Evolutionary conservation across 2,329 filamentous ascomycete genomes (phyloP), one percentile per base, ranked within the genome.

Genomic region (Bipolaris victoriae): DNA sequence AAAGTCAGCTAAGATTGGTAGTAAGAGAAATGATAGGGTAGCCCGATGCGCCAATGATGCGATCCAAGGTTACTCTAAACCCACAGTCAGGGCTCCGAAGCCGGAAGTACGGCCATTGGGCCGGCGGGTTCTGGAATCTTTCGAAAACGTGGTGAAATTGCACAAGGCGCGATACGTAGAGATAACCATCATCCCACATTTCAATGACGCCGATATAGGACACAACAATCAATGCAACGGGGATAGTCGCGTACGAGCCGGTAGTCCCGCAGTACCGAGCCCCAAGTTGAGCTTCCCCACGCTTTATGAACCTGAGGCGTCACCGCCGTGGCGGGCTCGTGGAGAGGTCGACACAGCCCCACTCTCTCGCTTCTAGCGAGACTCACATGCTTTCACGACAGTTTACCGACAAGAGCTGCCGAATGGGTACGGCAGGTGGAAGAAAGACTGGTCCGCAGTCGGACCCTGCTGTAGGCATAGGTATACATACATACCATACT

Each of bases 61-160:
- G 48, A 50, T 26, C 44, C 48, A 41, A 56, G 55, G 55, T 66
- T 64, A 69, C 66, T 65, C 57, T 60, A 65, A 61, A 58, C 57
- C 49, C 61, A 56, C 59, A 59, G 64, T 67, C 62, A 69, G 58
- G 58, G 62, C 65, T 68, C 69, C 69, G 68, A 70, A 60, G 62
- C 64, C 68, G 69, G 70, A 57, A 48, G 64, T 49, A 44, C 49
- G 52, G 55, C 54, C 43, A 66, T 68, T 68, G 65, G 64, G 22
- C 56, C 54, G 49, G 63, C 52, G 65, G 58, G 51, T 47, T 46
- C 44, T 55, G 50, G 55, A 56, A 49, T 57, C 47, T 45, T 55
- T 49, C 44, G 55, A 62, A 62, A 58, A 57, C 58, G 59, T 63
- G 59, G 57, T 52, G 47, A 49, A 64, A 61, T 59, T 57, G 60